Conservation (phyloP, 306 rosid species). For the Vigna reflexopilosa region DNA sequence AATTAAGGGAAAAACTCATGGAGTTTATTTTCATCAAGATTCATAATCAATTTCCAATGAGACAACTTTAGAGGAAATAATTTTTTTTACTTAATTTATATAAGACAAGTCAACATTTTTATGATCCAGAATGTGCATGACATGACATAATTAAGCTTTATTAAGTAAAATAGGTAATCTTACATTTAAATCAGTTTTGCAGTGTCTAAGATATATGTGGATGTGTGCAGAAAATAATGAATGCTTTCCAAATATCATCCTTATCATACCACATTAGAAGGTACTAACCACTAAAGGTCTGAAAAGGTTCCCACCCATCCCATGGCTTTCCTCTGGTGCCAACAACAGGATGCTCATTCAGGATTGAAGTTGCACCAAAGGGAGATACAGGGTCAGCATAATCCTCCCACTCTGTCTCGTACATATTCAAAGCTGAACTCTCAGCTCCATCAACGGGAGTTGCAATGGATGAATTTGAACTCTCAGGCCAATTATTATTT, state of each 20-base stretch:
- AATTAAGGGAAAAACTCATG: conserved; percentile 11
- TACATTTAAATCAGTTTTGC: background rate
- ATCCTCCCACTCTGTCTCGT: conserved; percentile 72
- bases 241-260: conserved; percentile 18
- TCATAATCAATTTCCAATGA: background rate
- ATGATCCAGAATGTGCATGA: background rate
- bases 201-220: conserved; percentile 13
- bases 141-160: background rate
- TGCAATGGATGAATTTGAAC: conserved; percentile 72
- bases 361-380: conserved; percentile 67
- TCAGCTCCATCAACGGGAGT: conserved; percentile 66
- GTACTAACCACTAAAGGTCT: conserved; percentile 68
- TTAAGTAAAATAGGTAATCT: conserved; percentile 8
- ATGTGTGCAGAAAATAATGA: background rate
- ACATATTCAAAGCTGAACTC: conserved; percentile 62
- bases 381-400: conserved; percentile 68
- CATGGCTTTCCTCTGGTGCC: conserved; percentile 65
- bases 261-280: conserved; percentile 27
- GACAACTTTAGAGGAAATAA: background rate
- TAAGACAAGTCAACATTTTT: background rate
- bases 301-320: conserved; percentile 56
- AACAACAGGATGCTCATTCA: conserved; percentile 65
- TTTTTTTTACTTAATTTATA: background rate
- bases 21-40: conserved; percentile 10
- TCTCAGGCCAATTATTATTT: conserved; percentile 66